These are phyloP conservation scores for Suillus spraguei DNA, from an alignment of 768 basidiomycete genomes.

Conservation along the genomic window DNA sequence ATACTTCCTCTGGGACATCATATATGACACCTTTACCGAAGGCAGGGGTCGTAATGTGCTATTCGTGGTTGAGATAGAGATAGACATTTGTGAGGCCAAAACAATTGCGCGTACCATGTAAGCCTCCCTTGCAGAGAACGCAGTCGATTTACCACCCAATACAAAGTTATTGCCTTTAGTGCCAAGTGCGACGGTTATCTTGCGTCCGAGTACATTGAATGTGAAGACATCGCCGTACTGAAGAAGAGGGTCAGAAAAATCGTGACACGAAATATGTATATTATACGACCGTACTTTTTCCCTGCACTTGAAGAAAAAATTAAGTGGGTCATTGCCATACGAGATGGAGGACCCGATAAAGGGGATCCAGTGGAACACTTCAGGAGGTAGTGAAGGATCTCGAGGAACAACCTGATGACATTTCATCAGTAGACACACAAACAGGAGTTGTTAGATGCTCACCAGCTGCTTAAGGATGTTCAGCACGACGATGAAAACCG, in stretches of 20 bases:
- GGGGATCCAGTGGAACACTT: slow-evolving; percentile 93
- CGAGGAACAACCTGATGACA: slow-evolving; percentile 62
- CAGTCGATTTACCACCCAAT: slow-evolving; percentile 89
- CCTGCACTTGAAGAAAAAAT: slow-evolving; percentile 78
- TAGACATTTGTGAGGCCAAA: background rate
- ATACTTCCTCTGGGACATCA: slow-evolving; percentile 91
- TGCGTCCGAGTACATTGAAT: slow-evolving; percentile 86
- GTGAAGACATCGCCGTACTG: slow-evolving; percentile 97
- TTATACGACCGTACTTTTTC: slow-evolving; percentile 61
- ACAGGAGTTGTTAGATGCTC: slow-evolving; percentile 24
- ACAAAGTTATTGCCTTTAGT: slow-evolving; percentile 93
- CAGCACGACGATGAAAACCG: slow-evolving; percentile 65
- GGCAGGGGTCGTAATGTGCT: slow-evolving; percentile 92
- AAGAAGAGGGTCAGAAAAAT: background rate
- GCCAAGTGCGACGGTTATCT: slow-evolving; percentile 88
- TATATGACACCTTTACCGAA: slow-evolving; percentile 99
- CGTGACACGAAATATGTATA: background rate
- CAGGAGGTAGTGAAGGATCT: slow-evolving; percentile 75
- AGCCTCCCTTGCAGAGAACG: slow-evolving; percentile 94
- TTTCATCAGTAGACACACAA: slow-evolving; percentile 8
- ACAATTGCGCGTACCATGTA: slow-evolving; percentile 65
- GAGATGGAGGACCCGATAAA: slow-evolving; percentile 84
- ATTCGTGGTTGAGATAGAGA: slow-evolving; percentile 13
- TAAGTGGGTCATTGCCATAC: slow-evolving; percentile 93
- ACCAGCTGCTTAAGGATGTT: slow-evolving; percentile 85